Conservation (phyloP, 768 basidiomycete species). For the Mrakia hoshinonis region DNA sequence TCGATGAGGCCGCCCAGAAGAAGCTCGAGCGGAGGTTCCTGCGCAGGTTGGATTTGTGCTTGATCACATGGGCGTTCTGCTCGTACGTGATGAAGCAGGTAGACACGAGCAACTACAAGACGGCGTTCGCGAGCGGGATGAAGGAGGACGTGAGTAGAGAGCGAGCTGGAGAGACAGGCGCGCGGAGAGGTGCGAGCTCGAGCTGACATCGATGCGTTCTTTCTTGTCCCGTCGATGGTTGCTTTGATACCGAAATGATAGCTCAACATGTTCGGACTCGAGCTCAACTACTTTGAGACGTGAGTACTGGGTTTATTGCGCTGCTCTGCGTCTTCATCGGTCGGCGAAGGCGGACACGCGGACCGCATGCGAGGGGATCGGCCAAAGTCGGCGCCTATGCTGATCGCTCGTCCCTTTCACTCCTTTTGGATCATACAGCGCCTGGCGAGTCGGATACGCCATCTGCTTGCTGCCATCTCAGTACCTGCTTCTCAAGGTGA, state of each 20-base stretch:
- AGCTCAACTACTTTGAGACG: conserved; percentile 30
- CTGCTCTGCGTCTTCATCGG: too few species aligned
- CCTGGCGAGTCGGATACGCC: conserved; percentile 24
- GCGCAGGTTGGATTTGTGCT: conserved; percentile 15
- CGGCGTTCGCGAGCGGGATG: conserved; percentile 33
- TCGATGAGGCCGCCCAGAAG: too few species aligned
- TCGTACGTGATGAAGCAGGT: conserved; percentile 27
- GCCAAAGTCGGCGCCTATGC: not conserved
- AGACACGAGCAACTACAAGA: conserved; percentile 32
- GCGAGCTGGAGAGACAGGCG: too few species aligned
- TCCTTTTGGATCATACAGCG: not conserved
- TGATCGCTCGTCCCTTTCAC: too few species aligned
- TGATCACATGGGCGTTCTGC: conserved; percentile 27
- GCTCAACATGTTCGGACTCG: conserved; percentile 30
- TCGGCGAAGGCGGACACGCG: too few species aligned
- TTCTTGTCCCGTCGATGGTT: too few species aligned
- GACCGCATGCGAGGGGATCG: too few species aligned
- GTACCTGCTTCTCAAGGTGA: conserved; percentile 34
- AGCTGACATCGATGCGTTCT: too few species aligned
- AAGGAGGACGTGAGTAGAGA: conserved; percentile 34
- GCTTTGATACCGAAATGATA: too few species aligned
- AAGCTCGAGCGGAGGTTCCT: conserved; percentile 20
- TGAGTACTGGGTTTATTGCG: not conserved
- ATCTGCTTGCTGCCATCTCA: conserved; percentile 33
- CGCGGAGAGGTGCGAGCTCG: too few species aligned